phyloP scores from a whole-genome alignment of 192 early-diverging fungal species.

The Spinellus fusiger region DNA sequence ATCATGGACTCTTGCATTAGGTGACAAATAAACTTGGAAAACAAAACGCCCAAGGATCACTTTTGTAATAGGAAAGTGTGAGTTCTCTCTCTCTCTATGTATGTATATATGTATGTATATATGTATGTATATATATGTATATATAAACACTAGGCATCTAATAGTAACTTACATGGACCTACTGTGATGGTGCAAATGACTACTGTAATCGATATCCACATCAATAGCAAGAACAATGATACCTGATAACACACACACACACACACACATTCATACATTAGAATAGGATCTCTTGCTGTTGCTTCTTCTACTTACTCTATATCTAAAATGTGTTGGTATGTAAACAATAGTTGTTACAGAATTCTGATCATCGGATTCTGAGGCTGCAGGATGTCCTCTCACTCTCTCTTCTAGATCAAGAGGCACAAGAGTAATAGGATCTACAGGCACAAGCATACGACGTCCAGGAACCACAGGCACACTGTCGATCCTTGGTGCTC shows the following conservation, averaged over 20 bases:
- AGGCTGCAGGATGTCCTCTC: constrained; percentile 47
- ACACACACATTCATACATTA: constrained; percentile 11
- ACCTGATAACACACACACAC: constrained; percentile 17
- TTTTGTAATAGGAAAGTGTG: too few relatives aligned
- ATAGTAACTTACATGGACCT: too few relatives aligned
- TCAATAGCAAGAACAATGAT: too few relatives aligned
- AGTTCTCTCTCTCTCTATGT: too few relatives aligned
- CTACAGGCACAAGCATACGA: constrained; percentile 76
- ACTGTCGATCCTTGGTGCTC: constrained; percentile 82
- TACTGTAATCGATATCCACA: too few relatives aligned
- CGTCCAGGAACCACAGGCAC: constrained; percentile 75
- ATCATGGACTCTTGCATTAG: constrained; percentile 65
- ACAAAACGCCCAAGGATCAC: constrained; percentile 54
- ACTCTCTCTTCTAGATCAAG: constrained; percentile 53
- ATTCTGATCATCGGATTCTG: constrained; percentile 45
- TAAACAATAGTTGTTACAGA: constrained; percentile 75
- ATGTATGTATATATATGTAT: too few relatives aligned
- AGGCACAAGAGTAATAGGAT: constrained; percentile 45
- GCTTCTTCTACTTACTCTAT: constrained; percentile 36
- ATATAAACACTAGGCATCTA: too few relatives aligned
- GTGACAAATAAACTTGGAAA: constrained; percentile 37
- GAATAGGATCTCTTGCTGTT: not conserved
- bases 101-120: too few relatives aligned
- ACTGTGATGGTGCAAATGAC: too few relatives aligned
- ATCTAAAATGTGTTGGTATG: constrained; percentile 65